These are phyloP conservation scores for Fusarium sp. DNA, from an alignment of 2,329 filamentous ascomycete species.

Conservation along the genomic window DNA sequence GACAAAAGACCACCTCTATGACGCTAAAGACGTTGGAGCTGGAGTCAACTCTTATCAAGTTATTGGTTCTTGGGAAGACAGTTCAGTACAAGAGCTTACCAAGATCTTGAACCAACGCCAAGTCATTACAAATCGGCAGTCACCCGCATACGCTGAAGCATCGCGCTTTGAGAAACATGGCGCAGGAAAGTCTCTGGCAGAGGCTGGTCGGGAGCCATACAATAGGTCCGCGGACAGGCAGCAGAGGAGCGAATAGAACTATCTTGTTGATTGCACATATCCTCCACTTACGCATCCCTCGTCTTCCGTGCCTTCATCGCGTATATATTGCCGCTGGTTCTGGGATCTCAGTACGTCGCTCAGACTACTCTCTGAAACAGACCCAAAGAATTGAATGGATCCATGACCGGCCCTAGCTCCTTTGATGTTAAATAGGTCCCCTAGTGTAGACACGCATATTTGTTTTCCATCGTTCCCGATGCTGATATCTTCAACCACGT, in stretches of 20 bases:
- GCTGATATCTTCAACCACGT: slow-evolving; percentile 32
- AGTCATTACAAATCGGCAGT: neutral
- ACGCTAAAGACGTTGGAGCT: slow-evolving; percentile 20
- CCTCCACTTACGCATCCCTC: neutral
- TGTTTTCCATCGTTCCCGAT: slow-evolving; percentile 25
- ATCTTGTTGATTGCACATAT: neutral
- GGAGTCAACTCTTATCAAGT: slow-evolving; percentile 31
- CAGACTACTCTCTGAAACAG: slow-evolving; percentile 4
- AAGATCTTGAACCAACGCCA: slow-evolving; percentile 11
- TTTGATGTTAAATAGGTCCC: slow-evolving; percentile 31
- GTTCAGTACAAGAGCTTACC: slow-evolving; percentile 8
- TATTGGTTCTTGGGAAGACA: slow-evolving; percentile 26
- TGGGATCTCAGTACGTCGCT: slow-evolving; percentile 1
- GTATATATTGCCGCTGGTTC: neutral
- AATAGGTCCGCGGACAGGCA: neutral
- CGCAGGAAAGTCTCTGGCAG: neutral
- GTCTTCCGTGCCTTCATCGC: neutral
- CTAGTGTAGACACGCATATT: slow-evolving; percentile 30
- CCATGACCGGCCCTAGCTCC: slow-evolving; percentile 14
- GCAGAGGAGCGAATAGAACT: neutral
- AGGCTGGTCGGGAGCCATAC: neutral
- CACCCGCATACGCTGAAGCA: neutral
- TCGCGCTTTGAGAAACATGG: slow-evolving; percentile 10
- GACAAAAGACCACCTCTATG: slow-evolving; percentile 36
- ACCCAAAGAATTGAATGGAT: slow-evolving; percentile 6